Conservation (phyloP, 176 grass and related monocot species). For the Metroxylon sagu region DNA sequence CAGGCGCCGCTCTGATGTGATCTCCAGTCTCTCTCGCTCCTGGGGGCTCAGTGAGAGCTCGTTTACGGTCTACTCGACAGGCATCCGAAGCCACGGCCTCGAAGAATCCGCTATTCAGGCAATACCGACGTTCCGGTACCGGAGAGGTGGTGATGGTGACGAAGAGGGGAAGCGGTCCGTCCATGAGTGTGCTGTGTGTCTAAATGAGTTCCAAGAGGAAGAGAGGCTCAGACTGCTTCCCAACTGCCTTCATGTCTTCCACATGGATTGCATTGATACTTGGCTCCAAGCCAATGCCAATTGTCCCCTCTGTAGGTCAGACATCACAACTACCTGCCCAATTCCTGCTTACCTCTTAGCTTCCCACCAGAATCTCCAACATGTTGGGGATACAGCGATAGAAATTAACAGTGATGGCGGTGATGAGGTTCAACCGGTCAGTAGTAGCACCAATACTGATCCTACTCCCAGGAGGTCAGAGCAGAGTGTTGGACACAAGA, state of each 20-base stretch:
- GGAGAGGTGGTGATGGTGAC: slow-evolving; percentile 6
- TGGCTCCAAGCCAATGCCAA: slow-evolving; percentile 72
- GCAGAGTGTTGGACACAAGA: slow-evolving; percentile 3
- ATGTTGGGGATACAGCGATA: slow-evolving; percentile 17
- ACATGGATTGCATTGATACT: slow-evolving; percentile 59
- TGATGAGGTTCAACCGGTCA: not conserved
- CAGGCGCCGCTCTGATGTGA: slow-evolving; percentile 22
- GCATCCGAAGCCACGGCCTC: slow-evolving; percentile 24
- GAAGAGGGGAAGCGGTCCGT: not conserved
- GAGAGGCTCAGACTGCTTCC: slow-evolving; percentile 69
- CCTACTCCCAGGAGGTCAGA: not conserved
- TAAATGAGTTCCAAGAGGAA: slow-evolving; percentile 70
- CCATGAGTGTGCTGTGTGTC: slow-evolving; percentile 62
- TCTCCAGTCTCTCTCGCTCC: slow-evolving; percentile 12
- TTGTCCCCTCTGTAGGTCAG: slow-evolving; percentile 72
- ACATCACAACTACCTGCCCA: slow-evolving; percentile 18
- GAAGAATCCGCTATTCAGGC: slow-evolving; percentile 33
- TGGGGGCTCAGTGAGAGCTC: not conserved
- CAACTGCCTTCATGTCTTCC: slow-evolving; percentile 75
- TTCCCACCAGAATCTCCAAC: not conserved
- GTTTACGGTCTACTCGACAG: not conserved
- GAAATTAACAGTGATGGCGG: not conserved
- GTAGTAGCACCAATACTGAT: not conserved
- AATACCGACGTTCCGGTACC: slow-evolving; percentile 52
- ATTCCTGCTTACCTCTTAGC: slow-evolving; percentile 9